Percentiles rank a stretch among this genome's conserved stretches.
Evolutionary conservation across 257 asterid genomes (phyloP).

Genomic region (Ballota nigra): DNA sequence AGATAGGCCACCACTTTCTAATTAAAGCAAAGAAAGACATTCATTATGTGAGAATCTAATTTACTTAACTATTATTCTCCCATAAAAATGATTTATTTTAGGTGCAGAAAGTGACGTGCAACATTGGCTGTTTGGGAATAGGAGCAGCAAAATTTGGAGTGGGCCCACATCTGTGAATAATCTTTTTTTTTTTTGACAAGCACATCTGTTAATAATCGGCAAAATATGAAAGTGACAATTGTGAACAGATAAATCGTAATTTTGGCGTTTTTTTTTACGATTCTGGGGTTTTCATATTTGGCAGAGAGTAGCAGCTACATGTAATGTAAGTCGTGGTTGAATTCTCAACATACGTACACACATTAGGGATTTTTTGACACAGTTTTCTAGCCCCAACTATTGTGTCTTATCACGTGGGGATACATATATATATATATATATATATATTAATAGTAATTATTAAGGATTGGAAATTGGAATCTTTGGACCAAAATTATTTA

Average conservation of each 20-base stretch:
- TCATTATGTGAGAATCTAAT: background rate
- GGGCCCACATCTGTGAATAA: no score
- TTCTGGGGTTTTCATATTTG: background rate
- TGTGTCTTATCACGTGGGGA: no score
- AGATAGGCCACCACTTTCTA: background rate
- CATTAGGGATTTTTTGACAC: background rate
- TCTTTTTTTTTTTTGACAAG: no score
- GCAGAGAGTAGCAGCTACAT: background rate
- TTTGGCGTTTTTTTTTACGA: background rate
- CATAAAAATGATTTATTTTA: background rate
- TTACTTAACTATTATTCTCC: background rate
- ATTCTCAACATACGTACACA: slow-evolving; percentile 1
- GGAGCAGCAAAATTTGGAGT: background rate
- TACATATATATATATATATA: no score
- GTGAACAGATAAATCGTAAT: background rate
- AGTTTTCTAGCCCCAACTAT: no score
- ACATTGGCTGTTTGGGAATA: background rate
- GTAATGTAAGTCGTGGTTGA: slow-evolving; percentile 12
- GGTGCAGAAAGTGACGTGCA: background rate
- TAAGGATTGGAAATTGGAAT: no score
- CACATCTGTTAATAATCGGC: no score
- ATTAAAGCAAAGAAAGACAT: background rate
- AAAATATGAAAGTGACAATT: slow-evolving; percentile 15
- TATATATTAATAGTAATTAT: no score
- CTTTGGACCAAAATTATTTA: no score